Percentiles rank a stretch among this genome's conserved stretches.
These are phyloP conservation scores for Neoboletus brunneissimus DNA, from an alignment of 768 basidiomycete genomes.

Conservation along the genomic window DNA sequence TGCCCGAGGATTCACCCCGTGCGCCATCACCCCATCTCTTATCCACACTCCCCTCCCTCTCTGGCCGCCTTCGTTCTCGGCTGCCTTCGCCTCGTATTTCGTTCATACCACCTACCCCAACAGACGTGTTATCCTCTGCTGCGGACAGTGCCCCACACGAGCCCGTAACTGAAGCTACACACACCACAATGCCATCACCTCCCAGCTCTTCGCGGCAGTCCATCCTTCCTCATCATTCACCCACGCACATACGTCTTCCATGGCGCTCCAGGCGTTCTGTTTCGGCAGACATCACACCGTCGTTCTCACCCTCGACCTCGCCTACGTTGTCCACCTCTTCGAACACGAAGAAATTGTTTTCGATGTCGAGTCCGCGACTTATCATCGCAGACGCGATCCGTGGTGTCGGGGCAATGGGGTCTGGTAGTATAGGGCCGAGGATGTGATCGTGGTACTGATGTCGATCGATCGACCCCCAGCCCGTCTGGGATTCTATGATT, in stretches of 20 bases:
- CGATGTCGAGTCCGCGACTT: slow-evolving; percentile 17
- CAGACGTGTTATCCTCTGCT: not conserved
- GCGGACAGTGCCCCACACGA: not conserved
- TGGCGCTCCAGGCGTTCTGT: slow-evolving; percentile 12
- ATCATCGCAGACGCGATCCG: slow-evolving; percentile 40
- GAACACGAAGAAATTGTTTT: slow-evolving; percentile 16
- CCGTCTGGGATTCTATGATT: not conserved
- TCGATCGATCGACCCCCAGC: not conserved
- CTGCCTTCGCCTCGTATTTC: slow-evolving; percentile 10
- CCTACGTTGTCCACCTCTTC: slow-evolving; percentile 3
- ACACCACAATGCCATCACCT: not conserved
- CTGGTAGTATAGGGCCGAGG: not conserved
- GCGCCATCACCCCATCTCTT: slow-evolving; percentile 25
- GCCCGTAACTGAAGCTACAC: not conserved
- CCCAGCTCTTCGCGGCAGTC: not conserved
- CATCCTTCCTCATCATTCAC: not conserved
- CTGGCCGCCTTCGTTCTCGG: slow-evolving; percentile 12
- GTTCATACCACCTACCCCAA: slow-evolving; percentile 5
- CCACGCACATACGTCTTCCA: not conserved
- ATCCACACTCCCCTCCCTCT: slow-evolving; percentile 23
- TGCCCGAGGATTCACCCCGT: slow-evolving; percentile 6
- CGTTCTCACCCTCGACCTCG: slow-evolving; percentile 4
- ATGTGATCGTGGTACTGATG: not conserved
- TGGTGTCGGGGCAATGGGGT: slow-evolving; percentile 40
- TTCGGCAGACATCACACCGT: not conserved